Evolutionary conservation across 768 basidiomycete genomes (phyloP), one percentile per base, ranked within the genome.

Genomic region (Leccinum obscurum): DNA sequence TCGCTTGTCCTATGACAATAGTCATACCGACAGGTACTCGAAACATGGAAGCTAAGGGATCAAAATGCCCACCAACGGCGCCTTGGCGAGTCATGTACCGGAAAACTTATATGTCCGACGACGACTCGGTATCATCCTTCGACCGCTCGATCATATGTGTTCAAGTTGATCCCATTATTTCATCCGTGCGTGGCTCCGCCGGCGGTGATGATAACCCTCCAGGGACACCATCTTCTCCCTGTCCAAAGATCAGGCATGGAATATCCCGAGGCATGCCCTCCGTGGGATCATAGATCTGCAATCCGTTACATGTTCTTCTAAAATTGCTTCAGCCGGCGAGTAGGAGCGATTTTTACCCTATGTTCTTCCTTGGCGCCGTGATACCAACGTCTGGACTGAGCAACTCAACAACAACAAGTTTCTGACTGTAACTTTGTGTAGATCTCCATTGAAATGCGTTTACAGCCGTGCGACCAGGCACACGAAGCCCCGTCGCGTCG

Each of bases 361-460:
- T 26, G 15, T 30, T 20, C 50, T 30, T 22, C 14, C 26, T 17
- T 28, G 3, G 24, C 22, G n/a, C 2, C 15, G 20, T 2, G 55
- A 17, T 5, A 9, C 13, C 15, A 49, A 30, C 17, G 11, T 24
- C 9, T 32, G 28, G 14, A 30, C 13, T 56, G 6, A 8, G 13
- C n/a, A 41, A 35, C 34, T 35, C 5, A 22, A 57, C 41, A 11
- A 30, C 15, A 17, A 15, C 37, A 14, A 15, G 11, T 4, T 6
- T 11, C 44, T 20, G 20, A 24, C 20, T 34, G 11, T 13, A 57
- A 46, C 41, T 24, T 39, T 24, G 1, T 34, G 14, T 17, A 52
- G 22, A 20, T 46, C 14, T n/a, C 26, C 26, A 39, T 49, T 56
- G 50, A 39, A 62, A 22, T 50, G 44, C 61, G 37, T 39, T 39